Evolutionary conservation across 768 basidiomycete species (phyloP), one percentile per base, ranked within the genome.

Genomic region (Pisolithus sp.): DNA sequence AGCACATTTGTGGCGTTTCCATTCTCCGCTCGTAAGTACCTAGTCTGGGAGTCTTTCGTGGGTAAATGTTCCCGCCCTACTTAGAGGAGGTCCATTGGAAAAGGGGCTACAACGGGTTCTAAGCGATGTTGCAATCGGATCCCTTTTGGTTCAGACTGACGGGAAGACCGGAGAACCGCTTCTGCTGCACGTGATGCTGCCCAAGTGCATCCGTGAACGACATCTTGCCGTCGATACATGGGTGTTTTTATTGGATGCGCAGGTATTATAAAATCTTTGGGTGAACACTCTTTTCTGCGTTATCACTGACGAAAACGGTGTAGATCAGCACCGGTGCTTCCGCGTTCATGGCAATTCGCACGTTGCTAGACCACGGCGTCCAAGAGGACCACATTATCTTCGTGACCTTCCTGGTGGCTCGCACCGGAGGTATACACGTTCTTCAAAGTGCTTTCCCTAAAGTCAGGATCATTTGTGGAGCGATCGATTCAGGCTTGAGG

Each of bases 241-340:
- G 73, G 94, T 96, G 1, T 87, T 96, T 65, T 68, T 99, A 10
- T 76, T 97, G 39, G 95, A 97, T 62, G 86, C 89, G 17, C 93
- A 95, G 75, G 89, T 83, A 61, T 45, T 44, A 12, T 24, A 17
- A 62, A 43, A 21, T 36, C 1, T 34, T n/a, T 36, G 28, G n/a
- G 28, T 12, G n/a, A 7, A 30, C 40, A 7, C 17, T 49, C 13
- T 12, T 38, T 17, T 17, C 30, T 40, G n/a, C 38, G 34, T 5
- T 46, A 21, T 18, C 24, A 43, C 37, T 44, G 41, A 17, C 41
- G 46, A n/a, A 48, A 52, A 39, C 47, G 12, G 24, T 24, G 23
- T 37, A 95, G 85, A 92, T 98, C 65, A 93, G 91, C 6, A 97
- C 95, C 0, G 95, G 86, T 5, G 93, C 94, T 0, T 83, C 90